A percentile compares a stretch with the other conserved stretches of the same genome.
These are phyloP conservation scores for Neltuma alba DNA, from an alignment of 306 rosid genomes.

Conservation along the genomic window DNA sequence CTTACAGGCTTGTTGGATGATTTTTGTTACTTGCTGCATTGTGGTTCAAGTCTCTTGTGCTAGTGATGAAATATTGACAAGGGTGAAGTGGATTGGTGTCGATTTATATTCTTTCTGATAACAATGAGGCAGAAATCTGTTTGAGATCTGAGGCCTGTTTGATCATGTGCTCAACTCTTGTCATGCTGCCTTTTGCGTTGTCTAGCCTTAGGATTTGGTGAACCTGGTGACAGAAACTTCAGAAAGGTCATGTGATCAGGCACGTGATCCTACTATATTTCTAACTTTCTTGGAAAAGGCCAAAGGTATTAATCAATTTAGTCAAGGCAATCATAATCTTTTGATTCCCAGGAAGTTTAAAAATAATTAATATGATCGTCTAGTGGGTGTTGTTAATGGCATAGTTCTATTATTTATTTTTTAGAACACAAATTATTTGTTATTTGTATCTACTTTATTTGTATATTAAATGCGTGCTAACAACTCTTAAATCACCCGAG, in stretches of 20 bases:
- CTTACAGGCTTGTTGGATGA: slow-evolving; percentile 8
- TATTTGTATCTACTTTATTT: too few species aligned
- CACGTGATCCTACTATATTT: slow-evolving; percentile 55
- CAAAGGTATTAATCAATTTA: background rate
- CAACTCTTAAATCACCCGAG: background rate
- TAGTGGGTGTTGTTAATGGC: background rate
- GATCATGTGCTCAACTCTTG: slow-evolving; percentile 65
- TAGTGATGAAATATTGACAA: slow-evolving; percentile 19
- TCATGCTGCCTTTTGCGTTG: slow-evolving; percentile 38
- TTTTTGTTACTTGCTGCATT: slow-evolving; percentile 24
- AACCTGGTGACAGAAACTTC: slow-evolving; percentile 41
- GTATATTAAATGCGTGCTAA: background rate
- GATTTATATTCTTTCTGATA: slow-evolving; percentile 35
- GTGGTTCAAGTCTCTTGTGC: slow-evolving; percentile 38
- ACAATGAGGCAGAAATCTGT: slow-evolving; percentile 29
- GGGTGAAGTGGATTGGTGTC: slow-evolving; percentile 18
- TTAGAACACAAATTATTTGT: too few species aligned
- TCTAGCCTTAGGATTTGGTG: slow-evolving; percentile 42
- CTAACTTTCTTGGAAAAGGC: slow-evolving; percentile 39
- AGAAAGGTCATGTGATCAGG: slow-evolving; percentile 57
- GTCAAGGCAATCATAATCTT: background rate
- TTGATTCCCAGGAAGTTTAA: background rate
- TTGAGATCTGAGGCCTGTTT: slow-evolving; percentile 55
- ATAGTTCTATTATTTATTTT: background rate
- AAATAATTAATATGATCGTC: background rate